A percentile compares a stretch with the other conserved stretches of the same genome.
Conservation (phyloP, 2,329 filamentous ascomycete genomes). For the Trichoderma afroharzianum region DNA sequence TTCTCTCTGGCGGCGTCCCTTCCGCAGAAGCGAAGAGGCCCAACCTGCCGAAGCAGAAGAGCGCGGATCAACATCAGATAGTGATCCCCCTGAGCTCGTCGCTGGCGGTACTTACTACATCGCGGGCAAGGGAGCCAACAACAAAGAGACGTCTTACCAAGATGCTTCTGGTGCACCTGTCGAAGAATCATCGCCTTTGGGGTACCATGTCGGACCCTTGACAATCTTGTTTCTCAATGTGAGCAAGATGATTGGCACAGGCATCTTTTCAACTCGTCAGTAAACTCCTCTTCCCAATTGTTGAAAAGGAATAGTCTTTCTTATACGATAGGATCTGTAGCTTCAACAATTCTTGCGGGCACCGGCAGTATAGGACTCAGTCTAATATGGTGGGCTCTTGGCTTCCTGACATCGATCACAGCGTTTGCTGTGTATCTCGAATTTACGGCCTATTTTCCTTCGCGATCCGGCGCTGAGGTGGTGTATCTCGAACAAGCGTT, state of each 20-base stretch:
- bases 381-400: conserved; percentile 63
- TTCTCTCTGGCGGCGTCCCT: conserved; percentile 22
- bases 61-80: conserved; percentile 15
- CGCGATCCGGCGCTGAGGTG: conserved; percentile 61
- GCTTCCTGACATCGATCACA: conserved; percentile 54
- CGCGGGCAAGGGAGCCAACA: conserved; percentile 40
- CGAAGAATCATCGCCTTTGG: conserved; percentile 55
- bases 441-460: conserved; percentile 62
- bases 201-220: conserved; percentile 53
- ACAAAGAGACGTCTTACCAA: conserved; percentile 50
- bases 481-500: conserved; percentile 68
- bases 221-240: conserved; percentile 60
- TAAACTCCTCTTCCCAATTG: conserved; percentile 7
- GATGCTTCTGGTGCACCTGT: conserved; percentile 61
- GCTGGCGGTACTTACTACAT: conserved; percentile 8
- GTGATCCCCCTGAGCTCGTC: conserved; percentile 11
- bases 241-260: conserved; percentile 61
- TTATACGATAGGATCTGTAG: conserved; percentile 30
- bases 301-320: background rate
- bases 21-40: conserved; percentile 18
- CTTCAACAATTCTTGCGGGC: conserved; percentile 53
- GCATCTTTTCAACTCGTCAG: conserved; percentile 62
- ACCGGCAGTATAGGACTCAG: conserved; percentile 61
- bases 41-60: conserved; percentile 18
- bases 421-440: conserved; percentile 61